These are phyloP conservation scores for Zygosaccharomyces sapae DNA, from an alignment of 1,139 yeast genomes.

Conservation along the genomic window DNA sequence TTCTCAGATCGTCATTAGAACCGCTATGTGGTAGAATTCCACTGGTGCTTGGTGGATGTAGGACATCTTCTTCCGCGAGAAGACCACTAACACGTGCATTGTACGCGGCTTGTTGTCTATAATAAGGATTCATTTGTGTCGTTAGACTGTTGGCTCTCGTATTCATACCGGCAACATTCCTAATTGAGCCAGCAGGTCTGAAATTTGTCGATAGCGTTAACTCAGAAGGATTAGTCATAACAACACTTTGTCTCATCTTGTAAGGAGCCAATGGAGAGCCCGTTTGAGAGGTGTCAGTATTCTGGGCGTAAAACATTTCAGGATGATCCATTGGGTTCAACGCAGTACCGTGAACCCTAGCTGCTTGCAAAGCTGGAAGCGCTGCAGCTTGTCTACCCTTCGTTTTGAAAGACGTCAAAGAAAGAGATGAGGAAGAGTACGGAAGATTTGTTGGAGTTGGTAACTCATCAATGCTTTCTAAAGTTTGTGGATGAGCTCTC, in stretches of 20 bases:
- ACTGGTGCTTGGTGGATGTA: conserved; percentile 31
- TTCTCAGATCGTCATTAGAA: conserved; percentile 40
- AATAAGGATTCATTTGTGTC: conserved; percentile 23
- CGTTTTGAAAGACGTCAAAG: conserved; percentile 31
- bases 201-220: conserved; percentile 51
- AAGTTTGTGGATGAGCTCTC: conserved; percentile 18
- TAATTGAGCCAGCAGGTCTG: conserved; percentile 63
- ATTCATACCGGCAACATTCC: conserved; percentile 33
- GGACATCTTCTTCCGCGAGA: conserved; percentile 25
- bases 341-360: conserved; percentile 28
- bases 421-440: conserved; percentile 27
- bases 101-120: conserved; percentile 20
- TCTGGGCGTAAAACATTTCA: conserved; percentile 27
- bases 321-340: conserved; percentile 35
- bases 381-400: conserved; percentile 17
- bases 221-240: conserved; percentile 73
- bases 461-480: conserved; percentile 30
- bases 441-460: conserved; percentile 32
- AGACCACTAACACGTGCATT: conserved; percentile 31
- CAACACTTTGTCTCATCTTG: conserved; percentile 60
- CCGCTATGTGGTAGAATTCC: conserved; percentile 37
- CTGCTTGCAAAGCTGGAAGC: conserved; percentile 20
- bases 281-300: conserved; percentile 16
- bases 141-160: conserved; percentile 38
- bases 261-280: conserved; percentile 37